These are phyloP conservation scores for Salvia sclarea DNA, from an alignment of 305 asterid species.

Conservation along the genomic window DNA sequence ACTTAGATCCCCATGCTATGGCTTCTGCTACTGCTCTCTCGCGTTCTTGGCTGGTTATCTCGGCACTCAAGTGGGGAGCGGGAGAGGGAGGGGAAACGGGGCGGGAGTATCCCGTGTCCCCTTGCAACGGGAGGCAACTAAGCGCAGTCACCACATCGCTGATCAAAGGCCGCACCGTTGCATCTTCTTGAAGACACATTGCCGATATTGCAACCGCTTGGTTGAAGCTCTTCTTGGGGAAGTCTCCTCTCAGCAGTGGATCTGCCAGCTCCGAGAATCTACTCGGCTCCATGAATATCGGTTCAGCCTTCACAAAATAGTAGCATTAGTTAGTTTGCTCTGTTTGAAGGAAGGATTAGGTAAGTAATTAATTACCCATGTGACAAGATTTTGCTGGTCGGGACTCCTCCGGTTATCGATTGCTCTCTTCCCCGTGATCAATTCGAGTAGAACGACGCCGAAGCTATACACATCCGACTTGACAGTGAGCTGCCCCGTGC, in stretches of 20 bases:
- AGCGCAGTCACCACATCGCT: conserved; percentile 92
- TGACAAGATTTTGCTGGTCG: conserved; percentile 57
- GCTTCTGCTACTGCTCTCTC: conserved; percentile 74
- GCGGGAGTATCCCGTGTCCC: conserved; percentile 5
- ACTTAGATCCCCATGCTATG: conserved; percentile 66
- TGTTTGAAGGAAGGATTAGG: too few relatives aligned
- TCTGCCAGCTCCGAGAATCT: conserved; percentile 65
- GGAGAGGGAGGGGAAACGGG: conserved; percentile 29
- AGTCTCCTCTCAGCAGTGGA: conserved; percentile 56
- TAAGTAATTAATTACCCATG: too few relatives aligned
- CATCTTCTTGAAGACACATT: conserved; percentile 82
- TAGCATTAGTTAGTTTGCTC: too few relatives aligned
- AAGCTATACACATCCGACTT: conserved; percentile 85
- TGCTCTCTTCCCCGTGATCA: conserved; percentile 73
- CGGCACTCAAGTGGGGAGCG: too few relatives aligned
- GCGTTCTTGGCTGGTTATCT: conserved; percentile 44
- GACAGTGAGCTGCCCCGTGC: conserved; percentile 78
- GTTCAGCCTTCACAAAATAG: conserved; percentile 64
- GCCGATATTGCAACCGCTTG: conserved; percentile 82
- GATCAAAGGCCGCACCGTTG: conserved; percentile 58
- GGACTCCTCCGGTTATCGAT: conserved; percentile 49
- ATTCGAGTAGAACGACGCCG: conserved; percentile 81
- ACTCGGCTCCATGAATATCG: conserved; percentile 59
- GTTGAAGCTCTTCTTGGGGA: conserved; percentile 63
- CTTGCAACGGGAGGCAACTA: conserved; percentile 51